Evolutionary conservation across 2,329 filamentous ascomycete species (phyloP).

Genomic region (Colletotrichum sp.): DNA sequence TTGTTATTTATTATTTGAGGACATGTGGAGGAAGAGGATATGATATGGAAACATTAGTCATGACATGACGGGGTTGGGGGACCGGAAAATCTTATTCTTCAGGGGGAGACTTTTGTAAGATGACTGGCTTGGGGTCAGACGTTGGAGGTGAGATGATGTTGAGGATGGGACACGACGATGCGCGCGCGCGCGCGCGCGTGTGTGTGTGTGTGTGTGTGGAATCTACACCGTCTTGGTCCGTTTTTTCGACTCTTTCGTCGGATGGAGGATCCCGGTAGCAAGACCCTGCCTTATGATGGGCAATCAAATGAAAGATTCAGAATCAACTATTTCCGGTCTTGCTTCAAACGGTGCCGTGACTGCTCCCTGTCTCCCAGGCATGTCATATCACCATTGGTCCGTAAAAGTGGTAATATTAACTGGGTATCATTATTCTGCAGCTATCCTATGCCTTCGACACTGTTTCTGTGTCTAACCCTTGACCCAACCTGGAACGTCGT

Average conservation of each 20-base stretch:
- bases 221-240: background rate
- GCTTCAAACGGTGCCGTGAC: background rate
- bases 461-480: conserved; percentile 37
- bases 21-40: conserved; percentile 7
- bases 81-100: conserved; percentile 11
- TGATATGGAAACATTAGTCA: conserved; percentile 12
- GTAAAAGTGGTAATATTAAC: background rate
- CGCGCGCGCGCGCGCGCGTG: too few relatives aligned
- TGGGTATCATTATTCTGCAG: conserved; percentile 14
- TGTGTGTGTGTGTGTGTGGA: background rate
- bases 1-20: conserved; percentile 8
- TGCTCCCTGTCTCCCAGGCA: background rate
- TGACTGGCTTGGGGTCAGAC: background rate
- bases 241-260: background rate
- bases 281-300: background rate
- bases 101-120: background rate
- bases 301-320: background rate
- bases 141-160: background rate
- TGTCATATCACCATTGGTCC: background rate
- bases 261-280: background rate
- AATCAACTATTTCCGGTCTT: background rate
- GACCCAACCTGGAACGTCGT: conserved; percentile 79
- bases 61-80: conserved; percentile 6
- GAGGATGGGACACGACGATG: background rate
- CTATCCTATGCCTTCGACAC: background rate